These are phyloP conservation scores for Apiospora arundinis DNA, from an alignment of 2,329 filamentous ascomycete genomes.

Conservation along the genomic window DNA sequence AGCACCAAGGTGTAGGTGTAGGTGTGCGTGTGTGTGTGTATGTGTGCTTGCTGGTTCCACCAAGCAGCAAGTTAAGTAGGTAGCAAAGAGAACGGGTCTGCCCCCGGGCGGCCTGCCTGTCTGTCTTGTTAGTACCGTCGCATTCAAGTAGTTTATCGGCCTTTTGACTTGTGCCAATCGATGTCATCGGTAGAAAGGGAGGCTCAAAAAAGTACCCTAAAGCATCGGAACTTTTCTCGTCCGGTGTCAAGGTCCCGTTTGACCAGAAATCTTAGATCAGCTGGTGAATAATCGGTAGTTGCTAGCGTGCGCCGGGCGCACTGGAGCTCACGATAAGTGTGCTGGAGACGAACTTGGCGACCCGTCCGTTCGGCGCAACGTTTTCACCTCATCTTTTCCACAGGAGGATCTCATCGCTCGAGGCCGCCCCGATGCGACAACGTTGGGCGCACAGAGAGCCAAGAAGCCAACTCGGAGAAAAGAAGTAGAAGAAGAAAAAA, in stretches of 20 bases:
- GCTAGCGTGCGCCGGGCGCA: background rate
- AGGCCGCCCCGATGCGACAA: background rate
- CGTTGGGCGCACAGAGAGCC: background rate
- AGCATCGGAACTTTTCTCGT: conserved; percentile 7
- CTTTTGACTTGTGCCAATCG: background rate
- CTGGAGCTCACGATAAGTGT: background rate
- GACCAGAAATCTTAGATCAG: background rate
- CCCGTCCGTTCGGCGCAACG: background rate
- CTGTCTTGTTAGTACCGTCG: background rate
- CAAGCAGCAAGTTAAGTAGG: no score
- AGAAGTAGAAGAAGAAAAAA: background rate
- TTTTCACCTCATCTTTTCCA: background rate
- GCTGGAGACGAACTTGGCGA: background rate
- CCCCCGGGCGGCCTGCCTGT: background rate
- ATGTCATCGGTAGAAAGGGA: background rate
- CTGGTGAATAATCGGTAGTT: background rate
- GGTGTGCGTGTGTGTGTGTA: no score
- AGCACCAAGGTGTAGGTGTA: background rate
- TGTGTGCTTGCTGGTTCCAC: no score
- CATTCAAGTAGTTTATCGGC: background rate
- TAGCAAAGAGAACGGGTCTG: background rate
- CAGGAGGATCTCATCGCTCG: background rate
- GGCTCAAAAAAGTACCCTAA: background rate
- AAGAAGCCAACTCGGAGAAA: background rate
- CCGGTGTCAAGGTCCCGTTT: conserved; percentile 9